These are phyloP conservation scores for Apostasia shenzhenica DNA, from an alignment of 106 monocot species.

Conservation along the genomic window DNA sequence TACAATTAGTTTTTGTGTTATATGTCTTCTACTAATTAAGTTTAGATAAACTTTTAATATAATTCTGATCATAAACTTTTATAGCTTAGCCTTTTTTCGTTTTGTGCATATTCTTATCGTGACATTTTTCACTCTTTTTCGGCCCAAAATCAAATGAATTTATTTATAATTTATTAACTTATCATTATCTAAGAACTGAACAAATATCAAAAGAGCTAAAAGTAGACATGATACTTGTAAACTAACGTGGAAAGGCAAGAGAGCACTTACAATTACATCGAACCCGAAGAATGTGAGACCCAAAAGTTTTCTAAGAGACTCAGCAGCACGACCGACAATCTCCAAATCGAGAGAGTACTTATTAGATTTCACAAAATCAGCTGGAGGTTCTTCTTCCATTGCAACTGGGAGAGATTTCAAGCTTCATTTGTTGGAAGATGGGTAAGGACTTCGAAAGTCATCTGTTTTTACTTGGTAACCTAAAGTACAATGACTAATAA, in stretches of 20 bases:
- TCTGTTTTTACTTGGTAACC: not conserved
- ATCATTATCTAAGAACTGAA: too few species aligned
- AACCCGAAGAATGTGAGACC: conserved; percentile 94
- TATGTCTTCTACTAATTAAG: too few species aligned
- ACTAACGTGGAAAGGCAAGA: not conserved
- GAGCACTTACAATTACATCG: conserved; percentile 88
- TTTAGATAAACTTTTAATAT: too few species aligned
- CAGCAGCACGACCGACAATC: conserved; percentile 53
- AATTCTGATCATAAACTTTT: too few species aligned
- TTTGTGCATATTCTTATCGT: too few species aligned
- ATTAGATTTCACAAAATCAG: not conserved
- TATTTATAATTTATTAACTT: too few species aligned
- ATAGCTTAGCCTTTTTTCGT: too few species aligned
- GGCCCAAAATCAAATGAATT: too few species aligned
- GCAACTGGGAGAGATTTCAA: conserved; percentile 82
- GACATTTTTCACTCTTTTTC: too few species aligned
- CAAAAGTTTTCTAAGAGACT: conserved; percentile 52
- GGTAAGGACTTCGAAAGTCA: not conserved
- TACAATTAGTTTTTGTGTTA: too few species aligned
- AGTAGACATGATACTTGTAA: not conserved
- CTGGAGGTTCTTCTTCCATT: conserved; percentile 26
- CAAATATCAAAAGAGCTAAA: too few species aligned
- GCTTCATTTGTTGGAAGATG: conserved; percentile 28
- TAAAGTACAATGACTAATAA: not conserved
- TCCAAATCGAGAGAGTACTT: conserved; percentile 42